These are phyloP conservation scores for Aspergillus japonicus DNA, from an alignment of 2,329 filamentous ascomycete genomes.

Conservation along the genomic window DNA sequence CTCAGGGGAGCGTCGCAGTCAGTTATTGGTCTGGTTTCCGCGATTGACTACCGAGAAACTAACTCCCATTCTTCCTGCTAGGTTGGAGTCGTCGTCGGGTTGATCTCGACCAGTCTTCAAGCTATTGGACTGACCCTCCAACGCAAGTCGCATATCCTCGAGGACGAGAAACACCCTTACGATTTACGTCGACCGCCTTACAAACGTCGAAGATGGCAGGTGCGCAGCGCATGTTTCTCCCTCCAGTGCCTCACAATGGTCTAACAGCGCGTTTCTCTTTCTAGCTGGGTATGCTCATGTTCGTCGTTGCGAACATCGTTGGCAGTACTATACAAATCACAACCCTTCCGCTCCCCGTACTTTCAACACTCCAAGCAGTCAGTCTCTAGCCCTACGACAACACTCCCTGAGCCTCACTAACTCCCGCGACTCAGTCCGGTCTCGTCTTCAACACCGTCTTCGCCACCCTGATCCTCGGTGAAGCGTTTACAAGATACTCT, in stretches of 20 bases:
- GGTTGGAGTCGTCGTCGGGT: constrained; percentile 90
- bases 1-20: constrained; percentile 74
- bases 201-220: constrained; percentile 87
- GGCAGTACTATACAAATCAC: constrained; percentile 98
- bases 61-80: constrained; percentile 34
- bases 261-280: not conserved
- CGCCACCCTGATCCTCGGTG: constrained; percentile 85
- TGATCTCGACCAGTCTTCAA: constrained; percentile 91
- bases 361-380: constrained; percentile 87
- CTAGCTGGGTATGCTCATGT: constrained; percentile 87
- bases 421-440: constrained; percentile 59
- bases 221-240: constrained; percentile 24
- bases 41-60: not conserved
- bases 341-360: constrained; percentile 85
- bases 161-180: constrained; percentile 84
- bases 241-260: not conserved
- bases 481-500: constrained; percentile 94
- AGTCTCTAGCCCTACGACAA: constrained; percentile 21
- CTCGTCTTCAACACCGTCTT: constrained; percentile 98
- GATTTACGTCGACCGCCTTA: constrained; percentile 83
- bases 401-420: constrained; percentile 12
- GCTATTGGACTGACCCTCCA: constrained; percentile 93
- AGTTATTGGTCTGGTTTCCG: constrained; percentile 31
- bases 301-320: constrained; percentile 88
- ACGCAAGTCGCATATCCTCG: constrained; percentile 95